phyloP scores from a whole-genome alignment of 345 rosid species.

The Triadica sebifera region DNA sequence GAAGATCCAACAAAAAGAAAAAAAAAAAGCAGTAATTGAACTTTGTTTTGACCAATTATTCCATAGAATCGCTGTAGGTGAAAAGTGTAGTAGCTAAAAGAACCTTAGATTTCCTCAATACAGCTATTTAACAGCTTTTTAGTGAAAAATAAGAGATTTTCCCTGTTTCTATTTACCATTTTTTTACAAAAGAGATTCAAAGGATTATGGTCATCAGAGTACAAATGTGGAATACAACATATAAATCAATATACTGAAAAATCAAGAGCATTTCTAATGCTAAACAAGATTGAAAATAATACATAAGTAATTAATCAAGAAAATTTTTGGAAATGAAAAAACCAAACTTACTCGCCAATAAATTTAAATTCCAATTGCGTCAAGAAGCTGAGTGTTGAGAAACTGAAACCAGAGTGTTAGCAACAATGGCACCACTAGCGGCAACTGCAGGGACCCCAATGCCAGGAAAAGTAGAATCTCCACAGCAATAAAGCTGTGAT shows the following conservation, averaged over 20 bases:
- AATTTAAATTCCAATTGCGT: slow-evolving; percentile 68
- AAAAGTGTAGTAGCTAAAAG: too few species aligned
- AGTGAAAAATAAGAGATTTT: too few species aligned
- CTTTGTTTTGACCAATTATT: background rate
- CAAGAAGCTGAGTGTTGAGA: slow-evolving; percentile 77
- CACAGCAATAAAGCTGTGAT: slow-evolving; percentile 74
- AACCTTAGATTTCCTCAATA: too few species aligned
- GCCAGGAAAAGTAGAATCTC: slow-evolving; percentile 94
- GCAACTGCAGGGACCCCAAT: slow-evolving; percentile 93
- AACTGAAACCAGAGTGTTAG: slow-evolving; percentile 75
- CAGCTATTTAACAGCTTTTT: too few species aligned
- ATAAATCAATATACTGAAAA: background rate
- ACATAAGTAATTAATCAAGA: background rate
- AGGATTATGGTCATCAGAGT: too few species aligned
- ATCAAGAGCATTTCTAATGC: background rate
- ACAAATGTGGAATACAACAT: background rate
- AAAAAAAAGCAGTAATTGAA: background rate
- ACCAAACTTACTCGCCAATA: slow-evolving; percentile 23
- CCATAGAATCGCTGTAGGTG: too few species aligned
- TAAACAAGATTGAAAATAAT: background rate
- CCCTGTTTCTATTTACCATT: too few species aligned
- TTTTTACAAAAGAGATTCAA: too few species aligned
- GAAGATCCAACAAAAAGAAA: background rate
- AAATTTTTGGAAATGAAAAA: background rate
- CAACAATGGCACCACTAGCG: slow-evolving; percentile 92